These are phyloP conservation scores for Annulohypoxylon stygium DNA, from an alignment of 495 filamentous ascomycete genomes.

Conservation along the genomic window DNA sequence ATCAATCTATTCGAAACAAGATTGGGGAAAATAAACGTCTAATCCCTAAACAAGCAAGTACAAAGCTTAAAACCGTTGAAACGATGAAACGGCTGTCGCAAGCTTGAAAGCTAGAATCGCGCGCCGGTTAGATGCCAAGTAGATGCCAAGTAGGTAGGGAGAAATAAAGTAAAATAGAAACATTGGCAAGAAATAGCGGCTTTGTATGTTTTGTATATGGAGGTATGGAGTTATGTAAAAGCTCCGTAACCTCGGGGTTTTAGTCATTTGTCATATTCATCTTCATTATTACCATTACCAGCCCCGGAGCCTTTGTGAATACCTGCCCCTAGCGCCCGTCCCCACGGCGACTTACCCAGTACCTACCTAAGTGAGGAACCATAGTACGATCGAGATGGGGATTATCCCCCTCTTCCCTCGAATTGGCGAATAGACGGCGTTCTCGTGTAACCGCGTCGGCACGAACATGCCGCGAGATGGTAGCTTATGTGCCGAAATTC, in stretches of 20 bases:
- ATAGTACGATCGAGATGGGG: not conserved
- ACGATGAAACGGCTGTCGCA: not conserved
- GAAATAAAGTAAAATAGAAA: slow-evolving; percentile 2
- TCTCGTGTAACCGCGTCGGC: not conserved
- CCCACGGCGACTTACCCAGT: not conserved
- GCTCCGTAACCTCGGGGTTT: not conserved
- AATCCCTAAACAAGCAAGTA: not conserved
- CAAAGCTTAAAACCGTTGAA: not conserved
- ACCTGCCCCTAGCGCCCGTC: not conserved
- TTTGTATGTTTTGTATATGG: not conserved
- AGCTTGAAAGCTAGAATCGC: not conserved
- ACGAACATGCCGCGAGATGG: not conserved
- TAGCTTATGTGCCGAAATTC: not conserved
- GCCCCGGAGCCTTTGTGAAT: not conserved
- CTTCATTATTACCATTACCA: not conserved
- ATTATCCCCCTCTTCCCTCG: not conserved
- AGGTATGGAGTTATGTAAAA: not conserved
- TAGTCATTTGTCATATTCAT: slow-evolving; percentile 6
- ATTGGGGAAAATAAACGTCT: not conserved
- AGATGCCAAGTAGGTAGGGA: slow-evolving; percentile 3
- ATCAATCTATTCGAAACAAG: not conserved
- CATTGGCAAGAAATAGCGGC: not conserved
- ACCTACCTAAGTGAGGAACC: not conserved
- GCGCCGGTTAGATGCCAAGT: slow-evolving; percentile 17
- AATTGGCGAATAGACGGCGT: slow-evolving; percentile 1